Conservation (phyloP, 345 rosid species). For the Carallia pectinifolia region DNA sequence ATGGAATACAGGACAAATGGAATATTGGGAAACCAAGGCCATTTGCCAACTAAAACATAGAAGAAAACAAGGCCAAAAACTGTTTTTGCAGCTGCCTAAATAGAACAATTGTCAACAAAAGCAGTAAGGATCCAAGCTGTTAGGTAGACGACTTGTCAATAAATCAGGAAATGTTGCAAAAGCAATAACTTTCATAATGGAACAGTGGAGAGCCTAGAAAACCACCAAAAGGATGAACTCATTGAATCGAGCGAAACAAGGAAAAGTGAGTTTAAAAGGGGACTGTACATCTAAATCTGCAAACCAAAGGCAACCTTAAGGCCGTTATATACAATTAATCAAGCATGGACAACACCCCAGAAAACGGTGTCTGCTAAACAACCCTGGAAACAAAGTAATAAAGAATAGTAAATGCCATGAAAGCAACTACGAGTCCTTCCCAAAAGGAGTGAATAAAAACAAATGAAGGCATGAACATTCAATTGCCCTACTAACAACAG, state of each 20-base stretch:
- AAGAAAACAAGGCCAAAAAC: background rate
- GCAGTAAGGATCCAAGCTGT: background rate
- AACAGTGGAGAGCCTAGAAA: constrained; percentile 13
- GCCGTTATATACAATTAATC: constrained; percentile 42
- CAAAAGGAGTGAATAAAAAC: constrained; percentile 33
- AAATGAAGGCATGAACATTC: constrained; percentile 29
- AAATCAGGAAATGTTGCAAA: constrained; percentile 6
- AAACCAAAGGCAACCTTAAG: constrained; percentile 25
- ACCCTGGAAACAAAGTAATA: constrained; percentile 28
- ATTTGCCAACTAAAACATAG: background rate
- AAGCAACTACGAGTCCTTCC: constrained; percentile 32
- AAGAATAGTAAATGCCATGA: constrained; percentile 39
- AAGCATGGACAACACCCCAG: constrained; percentile 14
- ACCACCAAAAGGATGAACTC: constrained; percentile 21
- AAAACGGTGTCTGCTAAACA: constrained; percentile 23
- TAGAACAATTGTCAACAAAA: background rate
- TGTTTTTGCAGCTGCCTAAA: constrained; percentile 1
- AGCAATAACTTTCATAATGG: constrained; percentile 17
- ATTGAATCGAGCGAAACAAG: constrained; percentile 22
- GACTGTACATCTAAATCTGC: constrained; percentile 17
- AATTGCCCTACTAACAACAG: constrained; percentile 24
- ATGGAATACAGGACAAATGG: too few relatives aligned
- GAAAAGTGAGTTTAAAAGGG: constrained; percentile 17
- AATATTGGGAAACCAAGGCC: background rate
- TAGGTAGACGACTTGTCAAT: background rate